Evolutionary conservation across 2,329 filamentous ascomycete genomes (phyloP), one percentile per base, ranked within the genome.

Genomic region (Stagonosporopsis cucurbitacearum): DNA sequence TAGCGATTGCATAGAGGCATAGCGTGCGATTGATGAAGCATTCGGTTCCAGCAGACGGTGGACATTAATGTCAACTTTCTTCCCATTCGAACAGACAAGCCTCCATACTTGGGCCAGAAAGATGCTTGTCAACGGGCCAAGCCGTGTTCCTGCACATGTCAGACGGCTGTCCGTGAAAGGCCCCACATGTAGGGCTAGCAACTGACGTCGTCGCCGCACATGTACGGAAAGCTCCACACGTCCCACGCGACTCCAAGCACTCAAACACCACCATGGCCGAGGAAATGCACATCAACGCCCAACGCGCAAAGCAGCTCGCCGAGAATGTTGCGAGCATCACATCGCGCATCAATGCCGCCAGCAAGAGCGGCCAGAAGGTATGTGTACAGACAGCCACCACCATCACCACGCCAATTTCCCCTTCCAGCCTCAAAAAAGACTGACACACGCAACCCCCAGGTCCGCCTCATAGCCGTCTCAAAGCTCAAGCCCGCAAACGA

Each of bases 401-500:
- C 36, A 9, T 28, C 15, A 22, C 13, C 41, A 23, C 15, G 2
- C 26, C 17, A 40, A 42, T 33, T 33, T 43, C 26, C 51, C 26
- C 33, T 30, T 35, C 41, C 32, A 42, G 6, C 37, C 48, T 42
- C 17, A 45, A 42, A n/a, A 45, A 42, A n/a, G 22, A 35, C 20
- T 9, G 9, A 36, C 33, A 15, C 30, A 32, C 7, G 13, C 28
- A 26, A n/a, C 30, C 33, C 33, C 44, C 64, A 91, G 88, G 85
- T 94, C 60, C 88, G 95, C 42, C 84, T 99, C 35, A 92, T 99
- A 37, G 94, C 95, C 25, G 95, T 99, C 45, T 97, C 93, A 36
- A 99, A 99, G 78, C 83, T 97, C 64, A 98, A 99, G 79, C 94
- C 95, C 13, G 91, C 88, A 56, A 90, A 90, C 68, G 95, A 99